Evolutionary conservation across 1,139 yeast genomes (phyloP), one percentile per base, ranked within the genome.

Genomic region (Yamadazyma dendronema): DNA sequence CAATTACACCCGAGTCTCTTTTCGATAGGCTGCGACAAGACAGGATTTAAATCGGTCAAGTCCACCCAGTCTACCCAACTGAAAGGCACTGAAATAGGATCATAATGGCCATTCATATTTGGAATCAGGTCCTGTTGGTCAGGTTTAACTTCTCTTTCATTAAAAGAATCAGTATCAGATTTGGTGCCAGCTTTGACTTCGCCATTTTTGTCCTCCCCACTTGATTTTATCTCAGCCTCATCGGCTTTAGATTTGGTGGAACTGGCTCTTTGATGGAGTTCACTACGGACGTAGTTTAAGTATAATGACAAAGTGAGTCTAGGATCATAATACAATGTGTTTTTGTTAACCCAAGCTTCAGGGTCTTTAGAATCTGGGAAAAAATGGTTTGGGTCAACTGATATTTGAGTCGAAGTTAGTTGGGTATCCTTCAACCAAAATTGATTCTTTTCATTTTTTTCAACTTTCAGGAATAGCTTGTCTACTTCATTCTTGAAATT

Each of bases 241-340:
- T 21, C 10, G 23, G 23, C 7, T 7, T 21, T 10, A 21, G 23
- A 21, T 7, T 21, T 21, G 23, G 9, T 21, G 23, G 9, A 7
- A 10, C 23, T 7, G 9, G 23, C 10, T 21, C 23, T 21, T 21
- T n/a, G n/a, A n/a, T n/a, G 25, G 6, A 30, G 16, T 23, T 45
- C 35, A 22, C 43, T 26, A 31, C 49, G 52, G 13, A 67, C 50
- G 38, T 61, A 51, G 37, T 57, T 53, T 28, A 67, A 32, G 43
- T 66, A 68, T 5, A 65, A 61, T 0, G 73, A 43, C 28, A 61
- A 47, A 1, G 76, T 66, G 38, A 68, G 49, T 37, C 75, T 52
- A 9, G 72, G 72, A 42, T 70, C 75, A 39, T 55, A 65, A 28
- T 43, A 53, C 28, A 66, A 52, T 8, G 46, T 43, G 31, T 54